Conservation (phyloP, 2,329 filamentous ascomycete species). For the Fusarium veterinarium region DNA sequence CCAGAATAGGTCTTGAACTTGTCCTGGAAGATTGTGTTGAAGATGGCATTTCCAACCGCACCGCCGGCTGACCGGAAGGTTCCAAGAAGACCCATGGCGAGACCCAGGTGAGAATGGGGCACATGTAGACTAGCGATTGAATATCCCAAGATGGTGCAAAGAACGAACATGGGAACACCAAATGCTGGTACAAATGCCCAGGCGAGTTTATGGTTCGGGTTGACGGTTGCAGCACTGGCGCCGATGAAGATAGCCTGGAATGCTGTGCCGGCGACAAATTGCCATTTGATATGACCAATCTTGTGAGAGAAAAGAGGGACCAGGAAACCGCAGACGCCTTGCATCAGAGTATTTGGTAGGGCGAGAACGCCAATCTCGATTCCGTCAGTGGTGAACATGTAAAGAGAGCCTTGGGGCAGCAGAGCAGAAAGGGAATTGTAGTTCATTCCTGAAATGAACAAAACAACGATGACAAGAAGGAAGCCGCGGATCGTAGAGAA, state of each 20-base stretch:
- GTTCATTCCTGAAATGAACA: slow-evolving; percentile 31
- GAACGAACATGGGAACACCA: slow-evolving; percentile 20
- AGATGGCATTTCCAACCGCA: slow-evolving; percentile 20
- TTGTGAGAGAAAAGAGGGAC: slow-evolving; percentile 3
- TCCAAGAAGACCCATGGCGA: slow-evolving; percentile 22
- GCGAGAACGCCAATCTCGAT: slow-evolving; percentile 20
- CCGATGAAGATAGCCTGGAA: slow-evolving; percentile 23
- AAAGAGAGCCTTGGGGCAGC: slow-evolving; percentile 17
- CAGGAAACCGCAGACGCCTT: background rate
- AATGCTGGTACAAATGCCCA: slow-evolving; percentile 30
- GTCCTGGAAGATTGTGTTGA: slow-evolving; percentile 21
- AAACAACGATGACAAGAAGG: background rate
- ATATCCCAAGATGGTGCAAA: slow-evolving; percentile 21
- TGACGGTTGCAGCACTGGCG: slow-evolving; percentile 20
- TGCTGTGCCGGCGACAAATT: slow-evolving; percentile 2
- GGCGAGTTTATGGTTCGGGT: slow-evolving; percentile 23
- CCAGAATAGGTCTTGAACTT: slow-evolving; percentile 13
- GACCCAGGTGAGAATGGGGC: slow-evolving; percentile 22
- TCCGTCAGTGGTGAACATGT: slow-evolving; percentile 25
- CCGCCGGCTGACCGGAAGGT: slow-evolving; percentile 20
- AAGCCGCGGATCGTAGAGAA: slow-evolving; percentile 3
- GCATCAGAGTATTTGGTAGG: background rate
- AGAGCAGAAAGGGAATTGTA: slow-evolving; percentile 22
- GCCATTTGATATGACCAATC: slow-evolving; percentile 17
- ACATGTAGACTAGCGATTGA: slow-evolving; percentile 27